A percentile compares a stretch with the other conserved stretches of the same genome.
phyloP scores from a whole-genome alignment of 1,284 basidiomycete genomes.

The Moesziomyces antarcticus region DNA sequence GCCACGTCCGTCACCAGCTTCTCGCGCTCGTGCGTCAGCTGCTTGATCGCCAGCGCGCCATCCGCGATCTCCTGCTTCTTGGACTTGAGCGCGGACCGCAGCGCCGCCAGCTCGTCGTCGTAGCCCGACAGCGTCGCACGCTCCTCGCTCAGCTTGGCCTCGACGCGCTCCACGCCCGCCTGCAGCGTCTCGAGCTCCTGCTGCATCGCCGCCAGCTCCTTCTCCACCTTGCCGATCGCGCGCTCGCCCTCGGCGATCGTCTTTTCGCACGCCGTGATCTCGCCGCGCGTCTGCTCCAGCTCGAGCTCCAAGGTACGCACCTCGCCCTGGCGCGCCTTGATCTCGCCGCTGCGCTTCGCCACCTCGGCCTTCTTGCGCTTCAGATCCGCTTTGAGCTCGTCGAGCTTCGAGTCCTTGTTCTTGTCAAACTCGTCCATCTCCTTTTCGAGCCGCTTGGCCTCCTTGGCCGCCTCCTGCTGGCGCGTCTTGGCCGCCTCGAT shows the following conservation, averaged over 20 bases:
- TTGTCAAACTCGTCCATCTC: conserved; percentile 99
- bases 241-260: conserved; percentile 75
- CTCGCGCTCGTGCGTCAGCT: conserved; percentile 72
- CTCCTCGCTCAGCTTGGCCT: conserved; percentile 81
- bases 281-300: conserved; percentile 85
- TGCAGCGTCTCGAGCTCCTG: conserved; percentile 74
- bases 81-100: conserved; percentile 82
- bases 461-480: conserved; percentile 79
- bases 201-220: conserved; percentile 76
- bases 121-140: conserved; percentile 86
- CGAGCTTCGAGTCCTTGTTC: conserved; percentile 96
- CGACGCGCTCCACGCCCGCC: conserved; percentile 75
- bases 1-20: conserved; percentile 70
- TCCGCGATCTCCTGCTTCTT: conserved; percentile 82
- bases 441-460: conserved; percentile 86
- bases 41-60: conserved; percentile 77
- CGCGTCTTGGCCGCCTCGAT: conserved; percentile 79
- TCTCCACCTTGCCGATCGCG: conserved; percentile 74
- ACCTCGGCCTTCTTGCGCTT: conserved; percentile 82
- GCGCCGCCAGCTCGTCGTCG: conserved; percentile 84
- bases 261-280: conserved; percentile 76
- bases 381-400: conserved; percentile 85
- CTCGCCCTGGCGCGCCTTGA: conserved; percentile 90
- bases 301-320: conserved; percentile 87
- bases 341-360: conserved; percentile 80